Evolutionary conservation across 345 rosid genomes (phyloP).

Genomic region (Alliaria petiolata): DNA sequence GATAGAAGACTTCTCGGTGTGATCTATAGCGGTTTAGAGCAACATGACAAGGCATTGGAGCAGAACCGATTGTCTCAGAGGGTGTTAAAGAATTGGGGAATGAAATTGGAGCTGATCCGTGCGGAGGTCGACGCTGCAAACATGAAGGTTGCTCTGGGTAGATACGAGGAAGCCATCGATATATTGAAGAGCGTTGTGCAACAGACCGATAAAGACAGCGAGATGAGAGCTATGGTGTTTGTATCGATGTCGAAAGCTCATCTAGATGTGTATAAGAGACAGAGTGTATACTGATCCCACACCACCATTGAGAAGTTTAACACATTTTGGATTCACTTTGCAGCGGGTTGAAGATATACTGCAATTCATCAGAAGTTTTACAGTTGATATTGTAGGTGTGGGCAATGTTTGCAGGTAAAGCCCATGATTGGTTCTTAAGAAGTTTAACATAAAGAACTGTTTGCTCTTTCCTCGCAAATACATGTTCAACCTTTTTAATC

Average conservation of each 20-base stretch:
- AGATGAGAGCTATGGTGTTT: slow-evolving; percentile 67
- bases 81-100: slow-evolving; percentile 81
- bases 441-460: background rate
- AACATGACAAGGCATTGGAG: slow-evolving; percentile 82
- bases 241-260: slow-evolving; percentile 89
- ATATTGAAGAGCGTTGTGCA: slow-evolving; percentile 58
- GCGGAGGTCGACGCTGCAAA: slow-evolving; percentile 89
- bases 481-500: background rate
- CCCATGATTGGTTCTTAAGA: background rate
- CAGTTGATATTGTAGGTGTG: slow-evolving; percentile 89
- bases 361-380: slow-evolving; percentile 78
- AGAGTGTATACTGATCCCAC: background rate
- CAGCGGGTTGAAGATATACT: slow-evolving; percentile 96
- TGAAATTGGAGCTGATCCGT: slow-evolving; percentile 58
- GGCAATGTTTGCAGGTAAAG: slow-evolving; percentile 93
- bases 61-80: slow-evolving; percentile 74
- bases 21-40: slow-evolving; percentile 81
- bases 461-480: background rate
- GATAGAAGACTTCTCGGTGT: slow-evolving; percentile 89
- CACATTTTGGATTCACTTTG: slow-evolving; percentile 27
- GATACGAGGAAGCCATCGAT: slow-evolving; percentile 63
- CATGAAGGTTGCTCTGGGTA: slow-evolving; percentile 86
- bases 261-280: too few species aligned
- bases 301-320: slow-evolving; percentile 1
- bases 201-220: slow-evolving; percentile 72